These are phyloP conservation scores for Arthrobotrys conoides DNA, from an alignment of 2,329 filamentous ascomycete species.

Conservation along the genomic window DNA sequence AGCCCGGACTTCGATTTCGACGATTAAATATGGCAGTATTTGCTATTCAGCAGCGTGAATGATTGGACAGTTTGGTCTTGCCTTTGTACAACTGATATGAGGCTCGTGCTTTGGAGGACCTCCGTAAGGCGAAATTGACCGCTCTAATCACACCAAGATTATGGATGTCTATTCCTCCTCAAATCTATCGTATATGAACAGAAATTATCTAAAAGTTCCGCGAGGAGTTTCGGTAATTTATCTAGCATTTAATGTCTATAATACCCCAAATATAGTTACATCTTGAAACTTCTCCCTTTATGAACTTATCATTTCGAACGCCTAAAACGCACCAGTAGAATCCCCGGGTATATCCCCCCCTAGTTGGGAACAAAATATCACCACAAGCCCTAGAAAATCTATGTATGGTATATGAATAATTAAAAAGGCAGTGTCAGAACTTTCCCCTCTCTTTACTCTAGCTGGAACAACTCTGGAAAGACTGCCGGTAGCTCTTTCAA, in stretches of 20 bases:
- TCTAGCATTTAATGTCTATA: constrained; percentile 16
- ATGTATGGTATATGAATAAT: neutral
- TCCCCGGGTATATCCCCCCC: neutral
- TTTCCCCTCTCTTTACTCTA: constrained; percentile 48
- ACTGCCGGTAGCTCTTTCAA: constrained; percentile 80
- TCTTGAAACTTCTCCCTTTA: constrained; percentile 5
- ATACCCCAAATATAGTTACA: neutral
- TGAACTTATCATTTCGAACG: neutral
- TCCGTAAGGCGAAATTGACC: too few relatives aligned
- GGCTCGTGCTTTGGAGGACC: too few relatives aligned
- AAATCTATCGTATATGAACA: neutral
- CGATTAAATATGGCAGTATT: constrained; percentile 1
- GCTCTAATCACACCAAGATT: too few relatives aligned
- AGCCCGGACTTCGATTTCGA: constrained; percentile 40
- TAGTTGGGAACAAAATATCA: neutral
- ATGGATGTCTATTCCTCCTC: neutral
- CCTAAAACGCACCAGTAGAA: constrained; percentile 5
- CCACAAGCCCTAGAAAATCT: neutral
- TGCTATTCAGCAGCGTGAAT: too few relatives aligned
- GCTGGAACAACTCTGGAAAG: constrained; percentile 89
- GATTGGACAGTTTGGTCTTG: too few relatives aligned
- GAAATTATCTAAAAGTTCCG: neutral
- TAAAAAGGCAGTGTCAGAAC: neutral
- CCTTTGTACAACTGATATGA: too few relatives aligned
- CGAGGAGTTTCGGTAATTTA: neutral